phyloP scores from a whole-genome alignment of 768 basidiomycete genomes.

The Thelephora ganbajun region DNA sequence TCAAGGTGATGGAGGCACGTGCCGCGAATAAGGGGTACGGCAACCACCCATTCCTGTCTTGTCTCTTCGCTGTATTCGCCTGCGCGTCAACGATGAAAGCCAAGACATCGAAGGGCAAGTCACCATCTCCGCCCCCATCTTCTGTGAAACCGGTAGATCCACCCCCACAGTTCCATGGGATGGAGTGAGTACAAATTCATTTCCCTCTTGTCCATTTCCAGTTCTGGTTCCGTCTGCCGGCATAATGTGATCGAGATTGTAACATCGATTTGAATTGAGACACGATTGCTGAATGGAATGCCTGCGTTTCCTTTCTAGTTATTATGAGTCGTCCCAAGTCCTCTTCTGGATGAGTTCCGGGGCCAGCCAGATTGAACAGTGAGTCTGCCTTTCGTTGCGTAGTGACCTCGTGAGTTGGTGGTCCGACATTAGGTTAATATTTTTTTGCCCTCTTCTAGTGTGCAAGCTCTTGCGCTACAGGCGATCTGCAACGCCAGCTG shows the following conservation, averaged over 20 bases:
- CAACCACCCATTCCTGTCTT: constrained; percentile 7
- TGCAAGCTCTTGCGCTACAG: constrained; percentile 10
- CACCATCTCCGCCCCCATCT: not conserved
- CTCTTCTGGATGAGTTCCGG: constrained; percentile 9
- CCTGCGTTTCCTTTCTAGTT: too few relatives aligned
- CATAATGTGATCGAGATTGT: too few relatives aligned
- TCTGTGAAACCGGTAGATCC: not conserved
- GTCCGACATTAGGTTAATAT: too few relatives aligned
- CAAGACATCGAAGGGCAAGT: not conserved
- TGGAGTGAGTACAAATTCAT: constrained; percentile 7
- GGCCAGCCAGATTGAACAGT: constrained; percentile 10
- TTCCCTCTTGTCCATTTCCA: too few relatives aligned
- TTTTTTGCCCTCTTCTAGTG: constrained; percentile 2
- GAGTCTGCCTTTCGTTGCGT: not conserved
- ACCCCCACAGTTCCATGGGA: constrained; percentile 5
- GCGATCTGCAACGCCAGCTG: constrained; percentile 11
- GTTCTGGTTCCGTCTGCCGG: not conserved
- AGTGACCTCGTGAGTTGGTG: too few relatives aligned
- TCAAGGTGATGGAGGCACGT: constrained; percentile 6
- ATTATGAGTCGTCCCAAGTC: constrained; percentile 9
- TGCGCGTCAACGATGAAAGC: constrained; percentile 3
- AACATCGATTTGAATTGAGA: too few relatives aligned
- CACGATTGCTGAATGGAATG: too few relatives aligned
- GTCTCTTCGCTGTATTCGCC: constrained; percentile 11
- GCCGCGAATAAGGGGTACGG: constrained; percentile 3